phyloP scores from a whole-genome alignment of 768 basidiomycete species.

The Termitomyces sp. region DNA sequence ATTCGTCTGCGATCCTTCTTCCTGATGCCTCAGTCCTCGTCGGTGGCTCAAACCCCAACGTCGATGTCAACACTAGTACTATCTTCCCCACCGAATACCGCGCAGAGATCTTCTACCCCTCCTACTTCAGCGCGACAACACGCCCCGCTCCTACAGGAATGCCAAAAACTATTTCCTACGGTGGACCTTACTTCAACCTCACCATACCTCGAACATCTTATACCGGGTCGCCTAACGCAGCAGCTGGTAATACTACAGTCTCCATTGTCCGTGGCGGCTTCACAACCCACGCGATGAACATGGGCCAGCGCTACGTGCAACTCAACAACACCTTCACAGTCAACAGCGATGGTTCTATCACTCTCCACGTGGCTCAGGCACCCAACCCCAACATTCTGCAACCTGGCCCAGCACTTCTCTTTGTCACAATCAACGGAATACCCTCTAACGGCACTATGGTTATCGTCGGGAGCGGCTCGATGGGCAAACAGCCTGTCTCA shows the following conservation, averaged over 20 bases:
- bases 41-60: conserved; percentile 91
- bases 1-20: conserved; percentile 72
- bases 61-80: conserved; percentile 66
- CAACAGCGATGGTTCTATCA: conserved; percentile 69
- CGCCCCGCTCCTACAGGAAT: conserved; percentile 72
- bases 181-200: conserved; percentile 78
- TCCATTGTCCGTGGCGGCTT: conserved; percentile 79
- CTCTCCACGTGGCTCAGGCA: conserved; percentile 75
- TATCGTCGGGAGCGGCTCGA: conserved; percentile 63
- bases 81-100: conserved; percentile 75
- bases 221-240: conserved; percentile 60
- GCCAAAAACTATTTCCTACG: conserved; percentile 75
- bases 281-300: conserved; percentile 85
- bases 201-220: conserved; percentile 65
- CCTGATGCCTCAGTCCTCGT: conserved; percentile 84
- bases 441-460: conserved; percentile 66
- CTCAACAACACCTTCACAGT: conserved; percentile 74
- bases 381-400: conserved; percentile 85
- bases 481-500: conserved; percentile 54
- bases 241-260: conserved; percentile 73
- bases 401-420: conserved; percentile 74
- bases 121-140: conserved; percentile 71
- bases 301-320: conserved; percentile 77
- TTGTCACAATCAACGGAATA: conserved; percentile 71
- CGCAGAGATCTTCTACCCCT: conserved; percentile 88